Base-by-base conservation (phyloP, 805 yeast species). In the Wickerhamiella domercqiae region DNA sequence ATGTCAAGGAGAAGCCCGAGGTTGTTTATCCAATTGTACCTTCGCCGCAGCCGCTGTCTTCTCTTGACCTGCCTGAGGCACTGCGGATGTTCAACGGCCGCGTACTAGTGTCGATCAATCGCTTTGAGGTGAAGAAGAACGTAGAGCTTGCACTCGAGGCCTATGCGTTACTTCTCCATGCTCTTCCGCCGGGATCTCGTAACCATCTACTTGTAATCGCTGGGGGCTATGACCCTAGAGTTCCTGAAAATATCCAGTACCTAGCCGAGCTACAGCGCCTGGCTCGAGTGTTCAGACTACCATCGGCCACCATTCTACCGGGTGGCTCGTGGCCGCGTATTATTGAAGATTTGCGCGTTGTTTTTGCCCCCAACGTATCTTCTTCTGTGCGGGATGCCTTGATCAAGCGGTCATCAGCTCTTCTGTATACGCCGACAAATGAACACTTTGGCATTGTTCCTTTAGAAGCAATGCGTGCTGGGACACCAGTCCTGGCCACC, bases 371-470 rank as follows among this genome's bases (percentile, higher is more conserved):
- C 0, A 82, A 94, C 0, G 71, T 87, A 6, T 67, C 79, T 29
- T 66, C 83, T 1, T 53, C 66, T 2, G 54, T 79, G 41, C 82
- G 83, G 57, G 74, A 66, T 52, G 61, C 67, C 2, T 64, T 90
- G 20, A 60, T 90, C 24, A 54, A 66, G 28, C 56, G 62, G 7
- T 66, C 86, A 2, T 66, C 68, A 34, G 47, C 79, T 39, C 63
- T 90, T 17, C 59, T 86, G 32, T 90, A 90, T 53, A 90, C 99
- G 0, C 98, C 99, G 2, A 66, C 79, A 0, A 70, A 69, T 49
- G 98, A 90, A 56, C 99, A 90, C 60, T 90, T 90, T 54, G 99
- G 99, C 11, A 90, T 90, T 45, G 99, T 90, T 7, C 99, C 99
- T 1, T 66, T 90, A 13, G 98, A 90, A 55, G 86, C 94, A 9